A percentile compares a stretch with the other conserved stretches of the same genome.
phyloP scores from a whole-genome alignment of 2,329 filamentous ascomycete genomes.

The Beauveria scarabaeidicola region DNA sequence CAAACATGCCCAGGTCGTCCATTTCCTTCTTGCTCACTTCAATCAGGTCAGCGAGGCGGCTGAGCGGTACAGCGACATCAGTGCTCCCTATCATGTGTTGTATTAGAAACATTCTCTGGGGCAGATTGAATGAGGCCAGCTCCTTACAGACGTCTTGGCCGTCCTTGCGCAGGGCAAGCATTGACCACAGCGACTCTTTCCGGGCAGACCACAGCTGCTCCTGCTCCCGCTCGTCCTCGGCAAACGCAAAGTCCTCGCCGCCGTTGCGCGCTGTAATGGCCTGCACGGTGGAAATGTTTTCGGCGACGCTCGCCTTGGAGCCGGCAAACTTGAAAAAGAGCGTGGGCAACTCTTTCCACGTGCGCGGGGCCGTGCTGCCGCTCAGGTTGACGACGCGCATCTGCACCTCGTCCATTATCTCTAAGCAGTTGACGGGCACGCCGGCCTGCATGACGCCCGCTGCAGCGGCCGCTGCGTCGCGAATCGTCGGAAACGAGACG shows the following conservation, averaged over 20 bases:
- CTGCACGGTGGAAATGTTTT: slow-evolving; percentile 64
- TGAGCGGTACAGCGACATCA: slow-evolving; percentile 76
- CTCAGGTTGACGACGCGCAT: slow-evolving; percentile 75
- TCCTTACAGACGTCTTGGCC: slow-evolving; percentile 50
- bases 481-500: slow-evolving; percentile 68
- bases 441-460: slow-evolving; percentile 68
- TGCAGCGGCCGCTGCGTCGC: slow-evolving; percentile 66
- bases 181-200: slow-evolving; percentile 79
- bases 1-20: slow-evolving; percentile 77
- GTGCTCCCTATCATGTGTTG: slow-evolving; percentile 51
- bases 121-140: neutral
- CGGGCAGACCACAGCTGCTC: slow-evolving; percentile 71
- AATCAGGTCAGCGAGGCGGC: slow-evolving; percentile 61
- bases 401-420: slow-evolving; percentile 83
- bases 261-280: slow-evolving; percentile 57
- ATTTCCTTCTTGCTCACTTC: slow-evolving; percentile 85
- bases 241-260: slow-evolving; percentile 66
- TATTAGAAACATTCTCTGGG: neutral
- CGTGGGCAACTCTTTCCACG: slow-evolving; percentile 69
- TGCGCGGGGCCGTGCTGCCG: slow-evolving; percentile 56
- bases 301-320: slow-evolving; percentile 65
- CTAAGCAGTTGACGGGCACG: slow-evolving; percentile 67
- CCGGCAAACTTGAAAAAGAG: slow-evolving; percentile 84
- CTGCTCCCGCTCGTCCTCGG: slow-evolving; percentile 60
- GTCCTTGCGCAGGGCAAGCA: slow-evolving; percentile 59